Base-by-base conservation (phyloP, 2,329 filamentous ascomycete species). In the Phoma herbarum region DNA sequence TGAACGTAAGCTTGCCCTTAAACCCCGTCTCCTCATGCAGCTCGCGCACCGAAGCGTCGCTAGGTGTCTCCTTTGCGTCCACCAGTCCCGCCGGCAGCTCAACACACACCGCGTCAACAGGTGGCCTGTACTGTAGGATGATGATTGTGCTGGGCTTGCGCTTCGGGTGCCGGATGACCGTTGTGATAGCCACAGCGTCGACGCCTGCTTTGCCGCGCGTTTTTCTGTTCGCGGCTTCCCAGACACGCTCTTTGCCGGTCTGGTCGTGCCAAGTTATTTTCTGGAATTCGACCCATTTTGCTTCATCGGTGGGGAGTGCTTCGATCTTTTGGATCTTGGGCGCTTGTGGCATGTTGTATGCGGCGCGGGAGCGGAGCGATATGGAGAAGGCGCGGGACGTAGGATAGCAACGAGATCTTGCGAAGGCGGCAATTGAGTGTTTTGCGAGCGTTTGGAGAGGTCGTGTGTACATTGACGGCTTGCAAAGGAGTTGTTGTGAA, bases 1-100 rank as follows among this genome's bases (percentile, higher is more conserved):
- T 85, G 72, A 78, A 76, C 20, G 74, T 62, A 60, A 81, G 65
- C 62, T 75, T 72, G 44, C 84, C 88, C 64, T 87, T 81, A 68
- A 87, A 88, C 20, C 86, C 86, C 1, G 86, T 88, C 72, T 88
- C 86, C 73, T 88, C 86, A 62, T 81, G 85, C 41, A 88, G 75
- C 73, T 88, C 86, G 18, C 86, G 78, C 11, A 87, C 75, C 12
- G 83, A 83, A 45, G 84, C 85, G 45, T 84, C 80, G 66, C 83
- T 81, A 2, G 85, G 82, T 1, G 81, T 81, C 69, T 88, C 86
- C 14, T 81, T 81, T 41, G 79, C 81, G 66, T 88, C 86, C 29
- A 88, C 82, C 23, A 88, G 76, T 0, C 86, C 86, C 0, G 85
- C 85, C 0, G 86, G 86, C 6, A 87, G 82, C 68, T 88, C 86